These are phyloP conservation scores for Pseudogymnoascus verrucosus DNA, from an alignment of 2,329 filamentous ascomycete genomes.

Conservation along the genomic window DNA sequence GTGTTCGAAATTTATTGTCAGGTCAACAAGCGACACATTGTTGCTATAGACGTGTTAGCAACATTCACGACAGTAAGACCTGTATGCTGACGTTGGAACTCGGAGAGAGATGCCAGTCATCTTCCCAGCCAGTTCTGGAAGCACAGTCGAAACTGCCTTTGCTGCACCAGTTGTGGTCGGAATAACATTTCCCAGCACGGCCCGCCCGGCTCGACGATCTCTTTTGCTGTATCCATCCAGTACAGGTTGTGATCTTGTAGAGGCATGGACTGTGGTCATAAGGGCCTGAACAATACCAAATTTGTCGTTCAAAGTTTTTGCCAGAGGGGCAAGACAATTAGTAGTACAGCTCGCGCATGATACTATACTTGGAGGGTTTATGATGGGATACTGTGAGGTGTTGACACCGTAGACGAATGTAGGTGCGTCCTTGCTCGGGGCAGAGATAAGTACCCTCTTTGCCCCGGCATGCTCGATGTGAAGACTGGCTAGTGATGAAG, in stretches of 20 bases:
- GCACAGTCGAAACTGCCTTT: slow-evolving; percentile 12
- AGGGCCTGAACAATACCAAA: slow-evolving; percentile 28
- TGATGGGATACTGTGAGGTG: slow-evolving; percentile 20
- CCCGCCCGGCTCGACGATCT: slow-evolving; percentile 26
- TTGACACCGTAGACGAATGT: slow-evolving; percentile 29
- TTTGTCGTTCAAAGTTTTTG: slow-evolving; percentile 26
- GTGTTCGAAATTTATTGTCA: slow-evolving; percentile 11
- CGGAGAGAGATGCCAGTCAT: slow-evolving; percentile 14
- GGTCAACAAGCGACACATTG: slow-evolving; percentile 13
- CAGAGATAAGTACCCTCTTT: slow-evolving; percentile 13
- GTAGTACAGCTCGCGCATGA: slow-evolving; percentile 29
- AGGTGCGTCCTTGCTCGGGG: slow-evolving; percentile 12
- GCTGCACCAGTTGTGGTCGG: slow-evolving; percentile 16
- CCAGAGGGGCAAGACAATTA: slow-evolving; percentile 27
- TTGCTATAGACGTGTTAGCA: slow-evolving; percentile 3
- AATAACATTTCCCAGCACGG: slow-evolving; percentile 10
- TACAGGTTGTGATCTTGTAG: slow-evolving; percentile 28
- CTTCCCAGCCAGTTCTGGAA: slow-evolving; percentile 12
- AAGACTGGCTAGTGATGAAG: neutral
- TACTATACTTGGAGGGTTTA: slow-evolving; percentile 16
- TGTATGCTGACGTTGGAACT: slow-evolving; percentile 12
- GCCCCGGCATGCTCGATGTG: slow-evolving; percentile 10
- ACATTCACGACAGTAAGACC: neutral
- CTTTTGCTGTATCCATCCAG: slow-evolving; percentile 30
- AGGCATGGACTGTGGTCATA: slow-evolving; percentile 25